Evolutionary conservation across 139 green algal genomes (phyloP).

Genomic region (Pleodorina starrii): DNA sequence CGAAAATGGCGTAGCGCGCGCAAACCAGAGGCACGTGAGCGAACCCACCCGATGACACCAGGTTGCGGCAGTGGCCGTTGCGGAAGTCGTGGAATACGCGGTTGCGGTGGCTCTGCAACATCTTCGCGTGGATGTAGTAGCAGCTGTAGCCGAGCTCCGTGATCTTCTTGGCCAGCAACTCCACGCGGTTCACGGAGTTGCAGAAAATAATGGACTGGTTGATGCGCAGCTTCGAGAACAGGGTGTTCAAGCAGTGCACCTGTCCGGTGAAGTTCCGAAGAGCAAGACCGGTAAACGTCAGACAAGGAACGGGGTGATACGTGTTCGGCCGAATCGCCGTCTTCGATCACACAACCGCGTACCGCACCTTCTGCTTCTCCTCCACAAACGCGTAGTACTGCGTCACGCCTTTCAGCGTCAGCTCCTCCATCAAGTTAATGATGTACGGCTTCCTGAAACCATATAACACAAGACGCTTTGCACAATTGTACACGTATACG

Average conservation of each 20-base stretch:
- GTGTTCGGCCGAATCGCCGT: too few relatives aligned
- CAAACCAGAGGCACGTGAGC: not conserved
- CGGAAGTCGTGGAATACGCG: constrained; percentile 99
- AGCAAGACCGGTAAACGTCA: too few relatives aligned
- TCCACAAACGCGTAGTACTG: constrained; percentile 99
- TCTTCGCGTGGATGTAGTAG: constrained; percentile 99
- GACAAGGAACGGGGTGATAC: too few relatives aligned
- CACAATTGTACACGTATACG: not conserved
- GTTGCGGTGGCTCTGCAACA: constrained; percentile 99
- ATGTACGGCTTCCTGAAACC: constrained; percentile 93
- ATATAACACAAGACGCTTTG: not conserved
- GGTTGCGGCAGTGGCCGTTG: constrained; percentile 97
- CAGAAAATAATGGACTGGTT: constrained; percentile 99
- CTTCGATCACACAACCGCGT: too few relatives aligned
- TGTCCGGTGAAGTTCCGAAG: too few relatives aligned
- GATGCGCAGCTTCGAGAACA: constrained; percentile 96
- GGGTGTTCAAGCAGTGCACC: constrained; percentile 93
- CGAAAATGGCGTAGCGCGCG: not conserved
- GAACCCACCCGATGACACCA: constrained; percentile 91
- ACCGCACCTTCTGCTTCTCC: constrained; percentile 96
- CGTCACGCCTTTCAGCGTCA: constrained; percentile 97
- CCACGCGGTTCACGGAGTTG: constrained; percentile 99
- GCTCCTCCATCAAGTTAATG: constrained; percentile 99
- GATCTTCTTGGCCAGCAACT: constrained; percentile 99
- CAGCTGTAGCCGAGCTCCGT: constrained; percentile 99